These are phyloP conservation scores for Rubroboletus satanas DNA, from an alignment of 768 basidiomycete species.

Conservation along the genomic window DNA sequence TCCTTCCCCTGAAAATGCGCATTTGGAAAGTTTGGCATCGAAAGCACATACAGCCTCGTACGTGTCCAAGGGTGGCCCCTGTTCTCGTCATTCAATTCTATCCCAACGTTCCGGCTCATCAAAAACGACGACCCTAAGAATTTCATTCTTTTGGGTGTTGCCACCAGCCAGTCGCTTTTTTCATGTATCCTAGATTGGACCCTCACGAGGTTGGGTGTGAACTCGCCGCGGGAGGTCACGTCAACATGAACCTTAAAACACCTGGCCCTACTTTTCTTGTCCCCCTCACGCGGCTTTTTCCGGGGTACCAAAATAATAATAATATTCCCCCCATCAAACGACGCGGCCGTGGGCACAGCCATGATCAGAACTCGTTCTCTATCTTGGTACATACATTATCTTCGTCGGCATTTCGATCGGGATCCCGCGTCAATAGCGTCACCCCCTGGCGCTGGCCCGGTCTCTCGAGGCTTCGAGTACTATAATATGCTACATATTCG, in stretches of 20 bases:
- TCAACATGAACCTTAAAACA: conserved; percentile 10
- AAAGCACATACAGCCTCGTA: conserved; percentile 12
- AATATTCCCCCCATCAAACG: not conserved
- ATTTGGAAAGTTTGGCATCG: conserved; percentile 30
- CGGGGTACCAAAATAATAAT: conserved; percentile 1
- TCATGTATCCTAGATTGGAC: conserved; percentile 23
- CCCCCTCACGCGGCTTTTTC: not conserved
- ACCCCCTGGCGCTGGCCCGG: not conserved
- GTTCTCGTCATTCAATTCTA: conserved; percentile 9
- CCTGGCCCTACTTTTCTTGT: not conserved
- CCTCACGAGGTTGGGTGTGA: conserved; percentile 13
- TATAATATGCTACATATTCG: conserved; percentile 11
- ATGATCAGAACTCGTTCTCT: not conserved
- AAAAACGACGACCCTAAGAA: conserved; percentile 13
- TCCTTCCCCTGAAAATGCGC: conserved; percentile 6
- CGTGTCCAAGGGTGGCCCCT: conserved; percentile 3
- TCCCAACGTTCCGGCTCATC: conserved; percentile 1
- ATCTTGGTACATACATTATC: conserved; percentile 12
- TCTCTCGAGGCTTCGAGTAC: conserved; percentile 5
- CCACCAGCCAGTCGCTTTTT: conserved; percentile 1
- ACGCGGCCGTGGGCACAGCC: conserved; percentile 11
- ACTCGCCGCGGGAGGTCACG: conserved; percentile 8
- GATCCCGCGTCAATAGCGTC: not conserved
- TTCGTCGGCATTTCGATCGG: conserved; percentile 15
- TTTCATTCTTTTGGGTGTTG: not conserved